Conservation (phyloP, 176 grass and related monocot genomes). For the Avena eriantha region DNA sequence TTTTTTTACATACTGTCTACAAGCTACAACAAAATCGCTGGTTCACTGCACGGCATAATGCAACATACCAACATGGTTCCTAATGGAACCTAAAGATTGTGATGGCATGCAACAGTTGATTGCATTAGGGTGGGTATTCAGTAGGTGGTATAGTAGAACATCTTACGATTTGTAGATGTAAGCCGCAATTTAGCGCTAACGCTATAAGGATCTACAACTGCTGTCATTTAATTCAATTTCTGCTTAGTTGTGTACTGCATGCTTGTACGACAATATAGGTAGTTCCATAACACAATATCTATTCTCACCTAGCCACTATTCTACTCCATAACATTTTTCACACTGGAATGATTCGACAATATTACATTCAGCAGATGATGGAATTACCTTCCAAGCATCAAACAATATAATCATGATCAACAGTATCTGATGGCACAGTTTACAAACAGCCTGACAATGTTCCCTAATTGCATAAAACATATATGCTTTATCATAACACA, state of each 20-base stretch:
- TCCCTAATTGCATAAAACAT: conserved; percentile 42
- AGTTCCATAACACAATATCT: neutral
- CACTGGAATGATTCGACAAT: conserved; percentile 1
- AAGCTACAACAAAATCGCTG: conserved; percentile 15
- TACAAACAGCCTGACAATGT: conserved; percentile 47
- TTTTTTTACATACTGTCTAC: neutral
- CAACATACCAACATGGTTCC: neutral
- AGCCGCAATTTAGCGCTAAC: neutral
- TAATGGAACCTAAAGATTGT: conserved; percentile 18
- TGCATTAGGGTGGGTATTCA: conserved; percentile 14
- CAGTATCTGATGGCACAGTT: conserved; percentile 34
- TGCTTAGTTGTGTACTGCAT: neutral
- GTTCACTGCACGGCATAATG: conserved; percentile 10
- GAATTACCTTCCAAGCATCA: conserved; percentile 25
- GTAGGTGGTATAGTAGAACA: neutral
- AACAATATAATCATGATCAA: conserved; percentile 46
- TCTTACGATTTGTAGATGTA: neutral
- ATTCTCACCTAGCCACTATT: conserved; percentile 29
- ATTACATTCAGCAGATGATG: conserved; percentile 30
- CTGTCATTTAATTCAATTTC: conserved; percentile 12
- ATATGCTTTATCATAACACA: conserved; percentile 48
- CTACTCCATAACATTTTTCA: neutral
- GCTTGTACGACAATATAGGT: conserved; percentile 16
- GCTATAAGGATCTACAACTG: neutral
- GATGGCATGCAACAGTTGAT: neutral